A percentile compares a stretch with the other conserved stretches of the same genome.
phyloP scores from a whole-genome alignment of 2,329 filamentous ascomycete species.

The Stachybotrys echinatus region DNA sequence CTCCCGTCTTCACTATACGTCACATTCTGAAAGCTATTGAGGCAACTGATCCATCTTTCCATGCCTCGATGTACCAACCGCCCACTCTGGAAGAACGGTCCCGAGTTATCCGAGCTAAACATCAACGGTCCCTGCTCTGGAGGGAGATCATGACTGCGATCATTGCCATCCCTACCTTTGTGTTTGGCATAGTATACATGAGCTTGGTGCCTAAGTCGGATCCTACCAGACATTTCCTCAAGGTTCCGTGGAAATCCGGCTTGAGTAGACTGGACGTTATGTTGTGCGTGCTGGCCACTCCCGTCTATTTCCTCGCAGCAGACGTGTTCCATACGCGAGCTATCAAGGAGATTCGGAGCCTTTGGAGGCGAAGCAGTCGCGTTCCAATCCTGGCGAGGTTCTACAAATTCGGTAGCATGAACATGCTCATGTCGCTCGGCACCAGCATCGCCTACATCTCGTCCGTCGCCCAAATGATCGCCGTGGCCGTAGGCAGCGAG shows the following conservation, averaged over 20 bases:
- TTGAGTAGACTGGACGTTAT: conserved; percentile 74
- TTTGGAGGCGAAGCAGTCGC: conserved; percentile 74
- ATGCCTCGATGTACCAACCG: conserved; percentile 68
- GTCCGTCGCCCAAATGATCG: conserved; percentile 72
- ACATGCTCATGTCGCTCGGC: conserved; percentile 83
- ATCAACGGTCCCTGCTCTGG: conserved; percentile 62
- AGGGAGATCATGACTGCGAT: conserved; percentile 66
- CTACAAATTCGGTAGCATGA: conserved; percentile 95
- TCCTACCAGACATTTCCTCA: conserved; percentile 57
- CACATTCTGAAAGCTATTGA: conserved; percentile 65
- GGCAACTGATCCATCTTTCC: conserved; percentile 59
- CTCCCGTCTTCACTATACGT: conserved; percentile 69
- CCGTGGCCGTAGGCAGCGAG: conserved; percentile 43
- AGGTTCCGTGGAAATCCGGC: conserved; percentile 64
- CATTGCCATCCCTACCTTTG: conserved; percentile 73
- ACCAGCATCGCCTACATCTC: conserved; percentile 84
- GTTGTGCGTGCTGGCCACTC: conserved; percentile 75
- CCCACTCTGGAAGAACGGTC: conserved; percentile 81
- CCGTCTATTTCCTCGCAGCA: conserved; percentile 80
- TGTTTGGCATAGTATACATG: conserved; percentile 91
- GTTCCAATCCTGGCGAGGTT: conserved; percentile 71
- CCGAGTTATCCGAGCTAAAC: conserved; percentile 62
- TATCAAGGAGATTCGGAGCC: conserved; percentile 67
- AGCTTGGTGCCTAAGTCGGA: conserved; percentile 62
- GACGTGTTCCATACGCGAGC: conserved; percentile 79